A percentile compares a stretch with the other conserved stretches of the same genome.
Evolutionary conservation across 805 yeast genomes (phyloP).

Genomic region (Geotrichum ghanense): DNA sequence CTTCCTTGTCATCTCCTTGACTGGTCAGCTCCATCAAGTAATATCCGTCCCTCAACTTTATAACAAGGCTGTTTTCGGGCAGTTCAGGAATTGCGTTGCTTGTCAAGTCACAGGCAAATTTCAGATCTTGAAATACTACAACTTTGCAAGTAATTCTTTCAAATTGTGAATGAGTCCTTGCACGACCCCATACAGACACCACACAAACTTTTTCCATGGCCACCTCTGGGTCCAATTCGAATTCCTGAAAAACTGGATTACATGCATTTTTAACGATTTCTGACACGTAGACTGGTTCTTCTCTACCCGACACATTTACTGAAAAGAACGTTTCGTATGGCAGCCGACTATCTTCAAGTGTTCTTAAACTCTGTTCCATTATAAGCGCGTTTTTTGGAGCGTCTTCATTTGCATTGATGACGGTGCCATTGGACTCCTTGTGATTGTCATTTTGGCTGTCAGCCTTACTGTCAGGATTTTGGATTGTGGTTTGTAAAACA

Average conservation of each 20-base stretch:
- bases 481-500: neutral
- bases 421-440: neutral
- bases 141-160: slow-evolving; percentile 4
- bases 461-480: neutral
- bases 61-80: slow-evolving; percentile 11
- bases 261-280: slow-evolving; percentile 12
- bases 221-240: slow-evolving; percentile 9
- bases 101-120: slow-evolving; percentile 12
- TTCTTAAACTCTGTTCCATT: slow-evolving; percentile 22
- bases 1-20: neutral
- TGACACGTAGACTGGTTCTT: slow-evolving; percentile 13
- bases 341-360: slow-evolving; percentile 17
- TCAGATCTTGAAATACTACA: slow-evolving; percentile 9
- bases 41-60: slow-evolving; percentile 15
- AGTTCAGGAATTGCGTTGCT: slow-evolving; percentile 10
- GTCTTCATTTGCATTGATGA: neutral
- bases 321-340: slow-evolving; percentile 11
- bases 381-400: slow-evolving; percentile 2
- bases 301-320: slow-evolving; percentile 6
- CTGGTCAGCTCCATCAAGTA: slow-evolving; percentile 6
- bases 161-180: slow-evolving; percentile 4
- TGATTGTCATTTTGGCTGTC: too few relatives aligned
- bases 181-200: slow-evolving; percentile 11
- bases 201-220: slow-evolving; percentile 6
- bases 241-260: slow-evolving; percentile 16